A percentile compares a stretch with the other conserved stretches of the same genome.
These are phyloP conservation scores for Spinacia oleracea DNA, from an alignment of 179 eudicot species.

Conservation along the genomic window DNA sequence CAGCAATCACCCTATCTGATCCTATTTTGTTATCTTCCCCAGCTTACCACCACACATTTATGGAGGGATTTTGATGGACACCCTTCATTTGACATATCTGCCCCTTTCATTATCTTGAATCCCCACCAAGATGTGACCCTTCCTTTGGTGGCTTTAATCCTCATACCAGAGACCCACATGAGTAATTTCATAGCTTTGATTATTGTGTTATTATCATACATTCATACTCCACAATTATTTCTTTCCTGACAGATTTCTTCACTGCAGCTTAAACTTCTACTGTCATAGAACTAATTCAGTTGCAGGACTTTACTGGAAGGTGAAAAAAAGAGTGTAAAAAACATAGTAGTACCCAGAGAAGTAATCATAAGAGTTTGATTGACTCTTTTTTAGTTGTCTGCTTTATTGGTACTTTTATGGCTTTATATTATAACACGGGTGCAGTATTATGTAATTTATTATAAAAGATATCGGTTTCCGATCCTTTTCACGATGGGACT, in stretches of 20 bases:
- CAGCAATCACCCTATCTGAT: constrained; percentile 32
- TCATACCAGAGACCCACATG: constrained; percentile 15
- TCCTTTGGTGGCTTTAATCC: constrained; percentile 19
- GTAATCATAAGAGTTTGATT: constrained; percentile 12
- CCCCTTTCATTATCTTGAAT: constrained; percentile 13
- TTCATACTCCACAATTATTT: not conserved
- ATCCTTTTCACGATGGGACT: constrained; percentile 44
- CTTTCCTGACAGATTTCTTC: not conserved
- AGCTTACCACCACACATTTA: constrained; percentile 42
- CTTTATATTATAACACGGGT: constrained; percentile 3
- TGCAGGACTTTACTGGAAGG: not conserved
- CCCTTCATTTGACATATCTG: constrained; percentile 31
- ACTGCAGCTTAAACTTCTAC: constrained; percentile 9
- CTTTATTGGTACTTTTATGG: constrained; percentile 17
- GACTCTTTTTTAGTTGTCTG: constrained; percentile 25
- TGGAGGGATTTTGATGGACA: constrained; percentile 27
- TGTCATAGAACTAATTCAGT: not conserved
- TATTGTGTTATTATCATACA: constrained; percentile 9
- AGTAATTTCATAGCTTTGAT: constrained; percentile 8
- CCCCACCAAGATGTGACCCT: constrained; percentile 28
- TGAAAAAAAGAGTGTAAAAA: constrained; percentile 18
- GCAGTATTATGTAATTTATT: constrained; percentile 38
- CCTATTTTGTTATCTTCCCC: constrained; percentile 40
- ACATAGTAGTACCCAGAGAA: constrained; percentile 14
- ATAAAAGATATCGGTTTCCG: constrained; percentile 30